These are phyloP conservation scores for Hirschioporus abietinus DNA, from an alignment of 768 basidiomycete genomes.

Conservation along the genomic window DNA sequence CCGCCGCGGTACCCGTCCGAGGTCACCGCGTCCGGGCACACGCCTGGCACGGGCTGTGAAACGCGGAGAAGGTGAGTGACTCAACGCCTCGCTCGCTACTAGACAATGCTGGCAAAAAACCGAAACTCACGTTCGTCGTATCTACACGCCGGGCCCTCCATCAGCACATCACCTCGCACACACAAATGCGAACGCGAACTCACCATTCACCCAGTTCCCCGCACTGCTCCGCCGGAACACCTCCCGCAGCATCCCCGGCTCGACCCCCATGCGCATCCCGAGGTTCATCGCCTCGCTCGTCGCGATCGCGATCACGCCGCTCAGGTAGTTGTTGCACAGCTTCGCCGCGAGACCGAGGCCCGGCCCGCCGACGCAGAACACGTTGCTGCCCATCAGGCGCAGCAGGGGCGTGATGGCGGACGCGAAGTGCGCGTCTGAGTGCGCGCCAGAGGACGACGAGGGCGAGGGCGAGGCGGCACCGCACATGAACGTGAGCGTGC, in stretches of 20 bases:
- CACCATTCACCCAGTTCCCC: conserved; percentile 11
- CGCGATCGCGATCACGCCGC: conserved; percentile 13
- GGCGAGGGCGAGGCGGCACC: too few relatives aligned
- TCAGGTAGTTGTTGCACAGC: conserved; percentile 13
- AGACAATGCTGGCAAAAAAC: background rate
- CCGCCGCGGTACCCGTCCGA: conserved; percentile 11
- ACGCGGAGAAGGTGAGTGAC: background rate
- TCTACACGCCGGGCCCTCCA: background rate
- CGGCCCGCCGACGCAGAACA: background rate
- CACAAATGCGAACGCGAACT: background rate
- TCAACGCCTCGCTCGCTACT: background rate
- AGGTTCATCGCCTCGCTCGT: conserved; percentile 15
- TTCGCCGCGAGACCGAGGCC: conserved; percentile 3
- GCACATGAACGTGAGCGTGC: background rate
- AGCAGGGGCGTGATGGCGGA: background rate
- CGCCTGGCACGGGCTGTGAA: conserved; percentile 11
- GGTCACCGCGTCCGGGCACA: conserved; percentile 14
- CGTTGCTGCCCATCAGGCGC: background rate
- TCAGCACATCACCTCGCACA: background rate
- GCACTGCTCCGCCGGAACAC: conserved; percentile 11
- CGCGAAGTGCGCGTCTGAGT: background rate
- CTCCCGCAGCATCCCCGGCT: conserved; percentile 8
- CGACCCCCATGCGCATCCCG: conserved; percentile 12
- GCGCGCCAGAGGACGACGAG: too few relatives aligned
- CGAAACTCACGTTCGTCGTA: background rate